Evolutionary conservation across 805 yeast species (phyloP).

Genomic region (Candida quercuum): DNA sequence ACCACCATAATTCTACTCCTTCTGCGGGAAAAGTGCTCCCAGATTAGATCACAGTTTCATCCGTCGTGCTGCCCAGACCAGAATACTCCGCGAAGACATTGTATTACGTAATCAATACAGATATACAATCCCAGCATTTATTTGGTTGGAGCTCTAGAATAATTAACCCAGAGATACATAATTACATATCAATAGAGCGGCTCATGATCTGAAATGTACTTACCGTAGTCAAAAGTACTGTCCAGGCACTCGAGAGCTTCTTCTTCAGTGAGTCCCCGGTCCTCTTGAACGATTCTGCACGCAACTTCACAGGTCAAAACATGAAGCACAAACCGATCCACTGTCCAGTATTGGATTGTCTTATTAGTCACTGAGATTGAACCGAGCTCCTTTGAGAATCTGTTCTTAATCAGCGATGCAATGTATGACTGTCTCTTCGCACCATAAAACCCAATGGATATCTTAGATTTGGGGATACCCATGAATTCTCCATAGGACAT

Average conservation of each 20-base stretch:
- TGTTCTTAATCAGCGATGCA: constrained; percentile 35
- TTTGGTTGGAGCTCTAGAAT: too few relatives aligned
- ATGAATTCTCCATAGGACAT: constrained; percentile 38
- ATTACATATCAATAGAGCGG: constrained; percentile 4
- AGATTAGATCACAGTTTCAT: too few relatives aligned
- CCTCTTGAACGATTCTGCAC: constrained; percentile 43
- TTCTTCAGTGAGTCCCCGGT: constrained; percentile 32
- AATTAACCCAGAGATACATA: too few relatives aligned
- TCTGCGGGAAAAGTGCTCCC: too few relatives aligned
- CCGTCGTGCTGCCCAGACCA: too few relatives aligned
- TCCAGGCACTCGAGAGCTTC: constrained; percentile 43
- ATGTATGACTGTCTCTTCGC: constrained; percentile 48
- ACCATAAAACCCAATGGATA: constrained; percentile 59
- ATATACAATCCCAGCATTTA: too few relatives aligned
- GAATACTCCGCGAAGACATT: too few relatives aligned
- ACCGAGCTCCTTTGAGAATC: constrained; percentile 27
- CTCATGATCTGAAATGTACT: constrained; percentile 20
- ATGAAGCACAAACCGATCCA: constrained; percentile 47
- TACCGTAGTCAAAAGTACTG: constrained; percentile 45
- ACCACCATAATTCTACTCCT: too few relatives aligned
- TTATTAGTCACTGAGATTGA: constrained; percentile 27
- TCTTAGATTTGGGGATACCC: constrained; percentile 38
- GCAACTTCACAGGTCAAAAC: constrained; percentile 63
- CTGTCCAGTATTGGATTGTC: constrained; percentile 58
- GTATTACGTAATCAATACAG: too few relatives aligned